Evolutionary conservation across 805 yeast species (phyloP).

Genomic region (Yamadazyma philogaea): DNA sequence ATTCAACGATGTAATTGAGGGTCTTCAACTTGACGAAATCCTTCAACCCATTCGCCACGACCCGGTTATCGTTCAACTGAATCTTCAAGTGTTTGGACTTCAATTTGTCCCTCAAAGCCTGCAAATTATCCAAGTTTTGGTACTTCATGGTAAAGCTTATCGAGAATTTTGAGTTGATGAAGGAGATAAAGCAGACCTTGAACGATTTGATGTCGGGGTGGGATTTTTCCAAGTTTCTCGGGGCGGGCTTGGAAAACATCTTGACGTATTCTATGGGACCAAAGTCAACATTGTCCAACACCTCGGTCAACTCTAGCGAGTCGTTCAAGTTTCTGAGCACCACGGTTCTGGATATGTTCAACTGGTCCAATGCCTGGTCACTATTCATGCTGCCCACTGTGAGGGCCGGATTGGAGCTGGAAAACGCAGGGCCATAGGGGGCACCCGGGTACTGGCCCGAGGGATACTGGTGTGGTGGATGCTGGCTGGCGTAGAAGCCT

Average conservation of each 20-base stretch:
- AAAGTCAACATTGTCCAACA: constrained; percentile 46
- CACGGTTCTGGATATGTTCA: constrained; percentile 37
- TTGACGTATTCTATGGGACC: constrained; percentile 65
- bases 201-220: constrained; percentile 6
- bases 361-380: constrained; percentile 27
- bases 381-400: constrained; percentile 8
- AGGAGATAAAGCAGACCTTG: constrained; percentile 35
- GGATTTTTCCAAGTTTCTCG: constrained; percentile 24
- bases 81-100: constrained; percentile 29
- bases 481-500: background rate
- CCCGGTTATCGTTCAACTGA: constrained; percentile 23
- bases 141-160: constrained; percentile 32
- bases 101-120: constrained; percentile 22
- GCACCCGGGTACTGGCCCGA: background rate
- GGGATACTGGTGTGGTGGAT: background rate
- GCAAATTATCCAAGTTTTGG: constrained; percentile 25
- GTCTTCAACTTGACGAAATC: constrained; percentile 40
- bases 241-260: constrained; percentile 32
- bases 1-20: constrained; percentile 38
- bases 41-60: constrained; percentile 15
- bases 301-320: constrained; percentile 25
- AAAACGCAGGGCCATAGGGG: constrained; percentile 1
- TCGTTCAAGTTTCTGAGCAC: constrained; percentile 28
- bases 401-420: background rate
- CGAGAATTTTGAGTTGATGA: constrained; percentile 33